A percentile compares a stretch with the other conserved stretches of the same genome.
Evolutionary conservation across 495 filamentous ascomycete species (phyloP).

Genomic region (Penicilliopsis zonata): DNA sequence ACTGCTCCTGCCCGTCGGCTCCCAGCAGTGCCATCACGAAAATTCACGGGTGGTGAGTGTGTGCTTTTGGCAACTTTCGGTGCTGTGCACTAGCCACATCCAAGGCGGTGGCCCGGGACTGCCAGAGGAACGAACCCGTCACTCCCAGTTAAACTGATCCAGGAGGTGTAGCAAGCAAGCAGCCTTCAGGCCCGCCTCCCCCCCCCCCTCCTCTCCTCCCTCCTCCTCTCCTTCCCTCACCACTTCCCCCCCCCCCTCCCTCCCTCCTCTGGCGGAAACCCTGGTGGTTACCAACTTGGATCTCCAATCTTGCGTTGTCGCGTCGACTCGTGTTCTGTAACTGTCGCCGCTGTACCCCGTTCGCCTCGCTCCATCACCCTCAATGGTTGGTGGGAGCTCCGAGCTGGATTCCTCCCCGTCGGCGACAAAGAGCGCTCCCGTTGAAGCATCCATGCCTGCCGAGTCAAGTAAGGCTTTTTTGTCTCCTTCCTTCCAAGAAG

Average conservation of each 20-base stretch:
- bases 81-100: constrained; percentile 15
- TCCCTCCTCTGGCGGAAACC: constrained; percentile 13
- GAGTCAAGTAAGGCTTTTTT: constrained; percentile 10
- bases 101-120: constrained; percentile 17
- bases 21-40: too few species aligned
- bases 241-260: constrained; percentile 4
- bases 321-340: neutral
- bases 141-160: too few species aligned
- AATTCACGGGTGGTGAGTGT: too few species aligned
- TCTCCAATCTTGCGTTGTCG: neutral
- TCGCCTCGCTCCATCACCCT: constrained; percentile 12
- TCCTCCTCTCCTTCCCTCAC: constrained; percentile 3
- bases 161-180: constrained; percentile 27
- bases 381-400: constrained; percentile 28
- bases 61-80: constrained; percentile 7
- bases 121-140: constrained; percentile 14
- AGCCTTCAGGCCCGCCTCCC: constrained; percentile 13
- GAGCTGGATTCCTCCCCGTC: constrained; percentile 22
- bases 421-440: constrained; percentile 16
- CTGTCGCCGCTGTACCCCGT: neutral
- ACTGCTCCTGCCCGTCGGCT: too few species aligned
- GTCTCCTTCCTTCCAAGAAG: neutral
- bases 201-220: constrained; percentile 1
- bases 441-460: constrained; percentile 27
- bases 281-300: constrained; percentile 10